A percentile compares a stretch with the other conserved stretches of the same genome.
These are phyloP conservation scores for Yarrowia sp. DNA, from an alignment of 805 yeast genomes.

Conservation along the genomic window DNA sequence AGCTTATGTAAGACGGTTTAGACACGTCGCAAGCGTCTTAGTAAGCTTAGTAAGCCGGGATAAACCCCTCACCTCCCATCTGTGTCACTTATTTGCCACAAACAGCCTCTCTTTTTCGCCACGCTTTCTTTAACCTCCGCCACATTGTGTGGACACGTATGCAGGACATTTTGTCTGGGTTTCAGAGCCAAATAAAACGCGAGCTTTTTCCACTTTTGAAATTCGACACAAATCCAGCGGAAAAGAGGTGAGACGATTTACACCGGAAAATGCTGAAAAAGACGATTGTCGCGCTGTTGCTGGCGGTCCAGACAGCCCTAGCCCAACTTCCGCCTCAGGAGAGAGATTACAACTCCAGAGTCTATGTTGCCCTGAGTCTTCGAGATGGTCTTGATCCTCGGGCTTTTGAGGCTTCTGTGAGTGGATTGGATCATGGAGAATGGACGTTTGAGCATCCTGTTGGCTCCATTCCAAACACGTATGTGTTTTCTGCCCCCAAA, in stretches of 20 bases:
- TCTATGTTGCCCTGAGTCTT: constrained; percentile 10
- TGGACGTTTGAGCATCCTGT: constrained; percentile 64
- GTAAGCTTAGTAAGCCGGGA: not conserved
- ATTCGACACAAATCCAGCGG: too few species aligned
- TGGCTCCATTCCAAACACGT: constrained; percentile 57
- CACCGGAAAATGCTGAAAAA: too few species aligned
- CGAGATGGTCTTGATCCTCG: constrained; percentile 1
- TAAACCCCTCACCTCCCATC: not conserved
- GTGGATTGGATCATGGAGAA: constrained; percentile 31
- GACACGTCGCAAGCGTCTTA: too few species aligned
- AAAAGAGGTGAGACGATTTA: too few species aligned
- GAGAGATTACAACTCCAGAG: not conserved
- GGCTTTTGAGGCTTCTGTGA: not conserved
- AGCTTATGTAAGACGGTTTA: too few species aligned
- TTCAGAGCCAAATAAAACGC: constrained; percentile 4
- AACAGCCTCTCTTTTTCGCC: too few species aligned
- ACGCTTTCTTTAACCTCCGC: not conserved
- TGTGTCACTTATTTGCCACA: not conserved
- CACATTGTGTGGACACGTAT: constrained; percentile 10
- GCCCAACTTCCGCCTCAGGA: not conserved
- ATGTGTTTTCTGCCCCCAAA: constrained; percentile 57
- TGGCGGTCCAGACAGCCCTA: not conserved
- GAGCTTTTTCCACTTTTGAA: too few species aligned
- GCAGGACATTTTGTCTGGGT: not conserved
- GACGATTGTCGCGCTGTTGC: not conserved